These are phyloP conservation scores for Aspergillus cristatus DNA, from an alignment of 495 filamentous ascomycete genomes.

Conservation along the genomic window DNA sequence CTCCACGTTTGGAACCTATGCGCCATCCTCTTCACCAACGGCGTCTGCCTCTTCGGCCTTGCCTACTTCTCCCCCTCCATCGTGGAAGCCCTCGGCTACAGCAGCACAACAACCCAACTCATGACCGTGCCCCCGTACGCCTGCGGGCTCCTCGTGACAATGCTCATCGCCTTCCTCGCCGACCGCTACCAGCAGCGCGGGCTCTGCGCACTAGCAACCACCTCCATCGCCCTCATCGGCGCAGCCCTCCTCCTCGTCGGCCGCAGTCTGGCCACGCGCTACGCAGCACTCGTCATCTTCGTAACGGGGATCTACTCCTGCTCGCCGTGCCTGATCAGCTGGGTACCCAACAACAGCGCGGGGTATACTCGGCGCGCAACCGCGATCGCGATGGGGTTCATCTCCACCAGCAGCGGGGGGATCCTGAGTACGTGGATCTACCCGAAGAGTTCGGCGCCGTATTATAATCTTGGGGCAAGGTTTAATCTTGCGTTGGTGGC, in stretches of 20 bases:
- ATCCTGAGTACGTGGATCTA: slow-evolving; percentile 10
- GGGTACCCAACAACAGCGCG: slow-evolving; percentile 84
- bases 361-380: slow-evolving; percentile 35
- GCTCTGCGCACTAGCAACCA: slow-evolving; percentile 70
- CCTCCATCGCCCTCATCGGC: slow-evolving; percentile 63
- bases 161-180: slow-evolving; percentile 66
- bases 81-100: slow-evolving; percentile 45
- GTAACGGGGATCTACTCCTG: slow-evolving; percentile 87
- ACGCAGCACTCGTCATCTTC: slow-evolving; percentile 76
- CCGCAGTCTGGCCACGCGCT: slow-evolving; percentile 54
- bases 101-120: slow-evolving; percentile 63
- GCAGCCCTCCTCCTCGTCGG: slow-evolving; percentile 66
- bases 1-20: slow-evolving; percentile 44
- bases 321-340: slow-evolving; percentile 85
- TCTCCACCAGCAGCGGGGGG: slow-evolving; percentile 5
- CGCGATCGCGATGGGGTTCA: slow-evolving; percentile 5
- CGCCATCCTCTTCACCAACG: slow-evolving; percentile 17
- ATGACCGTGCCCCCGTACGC: slow-evolving; percentile 85
- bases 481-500: slow-evolving; percentile 12
- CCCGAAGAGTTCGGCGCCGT: slow-evolving; percentile 6
- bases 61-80: no score
- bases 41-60: slow-evolving; percentile 8
- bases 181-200: slow-evolving; percentile 73
- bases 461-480: slow-evolving; percentile 3
- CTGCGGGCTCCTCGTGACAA: slow-evolving; percentile 64